These are phyloP conservation scores for Pseudogymnoascus sp. DNA, from an alignment of 2,329 filamentous ascomycete genomes.

Conservation along the genomic window DNA sequence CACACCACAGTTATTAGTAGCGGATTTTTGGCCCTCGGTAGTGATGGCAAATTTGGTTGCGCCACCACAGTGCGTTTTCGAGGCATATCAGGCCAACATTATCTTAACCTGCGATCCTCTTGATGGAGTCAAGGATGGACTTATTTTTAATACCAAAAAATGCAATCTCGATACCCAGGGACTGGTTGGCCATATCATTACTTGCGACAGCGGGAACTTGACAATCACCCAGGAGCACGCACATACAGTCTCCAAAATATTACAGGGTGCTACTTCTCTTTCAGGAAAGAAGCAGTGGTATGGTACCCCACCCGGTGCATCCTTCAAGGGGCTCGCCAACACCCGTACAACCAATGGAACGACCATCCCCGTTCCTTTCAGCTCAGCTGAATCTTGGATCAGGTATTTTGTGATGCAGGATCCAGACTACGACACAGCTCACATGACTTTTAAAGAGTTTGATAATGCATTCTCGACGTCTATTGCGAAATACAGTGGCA, in stretches of 20 bases:
- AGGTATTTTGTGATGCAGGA: neutral
- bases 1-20: neutral
- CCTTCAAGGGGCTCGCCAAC: neutral
- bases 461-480: slow-evolving; percentile 23
- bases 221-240: neutral
- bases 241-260: neutral
- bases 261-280: neutral
- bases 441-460: slow-evolving; percentile 25
- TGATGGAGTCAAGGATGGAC: neutral
- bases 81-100: neutral
- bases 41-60: neutral
- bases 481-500: slow-evolving; percentile 22
- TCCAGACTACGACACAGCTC: slow-evolving; percentile 18
- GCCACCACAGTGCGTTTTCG: neutral
- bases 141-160: neutral
- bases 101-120: neutral
- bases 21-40: neutral
- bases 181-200: neutral
- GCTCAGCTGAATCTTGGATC: neutral
- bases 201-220: neutral
- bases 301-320: neutral
- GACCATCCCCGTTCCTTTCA: neutral
- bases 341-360: neutral
- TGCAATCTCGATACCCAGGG: neutral
- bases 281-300: neutral